A percentile compares a stretch with the other conserved stretches of the same genome.
phyloP scores from a whole-genome alignment of 2,329 filamentous ascomycete genomes.

The Verticillium nonalfalfae region DNA sequence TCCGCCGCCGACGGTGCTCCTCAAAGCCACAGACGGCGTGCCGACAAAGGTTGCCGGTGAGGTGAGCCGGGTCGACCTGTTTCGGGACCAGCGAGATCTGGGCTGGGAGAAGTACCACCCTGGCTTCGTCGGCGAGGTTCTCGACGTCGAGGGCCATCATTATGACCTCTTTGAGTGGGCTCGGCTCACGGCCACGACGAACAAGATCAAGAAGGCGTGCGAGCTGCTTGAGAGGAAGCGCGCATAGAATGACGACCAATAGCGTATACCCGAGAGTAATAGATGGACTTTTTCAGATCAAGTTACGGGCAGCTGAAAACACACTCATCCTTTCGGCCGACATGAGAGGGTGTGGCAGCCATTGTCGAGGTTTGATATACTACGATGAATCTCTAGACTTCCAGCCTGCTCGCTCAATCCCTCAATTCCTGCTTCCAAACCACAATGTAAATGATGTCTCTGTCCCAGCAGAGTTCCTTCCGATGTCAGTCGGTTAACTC shows the following conservation, averaged over 20 bases:
- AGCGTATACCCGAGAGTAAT: not conserved
- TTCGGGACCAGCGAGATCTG: slow-evolving; percentile 31
- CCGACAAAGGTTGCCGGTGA: slow-evolving; percentile 20
- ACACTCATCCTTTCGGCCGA: too few relatives aligned
- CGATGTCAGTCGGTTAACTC: too few relatives aligned
- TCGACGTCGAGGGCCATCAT: slow-evolving; percentile 47
- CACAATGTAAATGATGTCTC: too few relatives aligned
- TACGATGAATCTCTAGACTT: too few relatives aligned
- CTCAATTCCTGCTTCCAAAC: too few relatives aligned
- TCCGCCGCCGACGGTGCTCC: slow-evolving; percentile 25
- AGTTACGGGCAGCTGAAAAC: not conserved
- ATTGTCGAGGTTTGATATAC: too few relatives aligned
- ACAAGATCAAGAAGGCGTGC: slow-evolving; percentile 20
- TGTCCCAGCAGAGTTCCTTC: too few relatives aligned
- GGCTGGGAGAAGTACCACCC: slow-evolving; percentile 44
- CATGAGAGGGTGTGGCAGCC: too few relatives aligned
- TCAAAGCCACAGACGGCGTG: slow-evolving; percentile 36
- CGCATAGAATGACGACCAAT: not conserved
- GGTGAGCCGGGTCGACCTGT: slow-evolving; percentile 32
- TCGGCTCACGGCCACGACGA: slow-evolving; percentile 17
- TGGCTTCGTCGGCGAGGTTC: slow-evolving; percentile 33
- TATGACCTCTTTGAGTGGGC: slow-evolving; percentile 36
- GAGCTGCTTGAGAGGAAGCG: not conserved
- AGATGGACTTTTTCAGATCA: not conserved
- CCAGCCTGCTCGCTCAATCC: too few relatives aligned